Evolutionary conservation across 148 eudicot genomes (phyloP), one percentile per base, ranked within the genome.

Genomic region (Agrostemma githago): DNA sequence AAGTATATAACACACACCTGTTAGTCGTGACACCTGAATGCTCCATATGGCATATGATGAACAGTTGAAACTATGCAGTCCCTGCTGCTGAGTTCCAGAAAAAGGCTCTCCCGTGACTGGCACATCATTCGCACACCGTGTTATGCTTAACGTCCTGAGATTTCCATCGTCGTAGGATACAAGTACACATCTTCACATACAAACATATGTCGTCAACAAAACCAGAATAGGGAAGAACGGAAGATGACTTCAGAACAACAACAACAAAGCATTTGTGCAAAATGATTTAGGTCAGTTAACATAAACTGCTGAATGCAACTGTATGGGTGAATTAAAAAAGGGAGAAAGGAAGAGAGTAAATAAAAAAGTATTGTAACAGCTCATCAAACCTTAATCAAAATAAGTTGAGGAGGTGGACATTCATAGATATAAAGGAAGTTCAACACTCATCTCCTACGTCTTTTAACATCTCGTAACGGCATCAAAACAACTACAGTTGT

Each of bases 21-120:
- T 91, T 57, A 73, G 79, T 58, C 88, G 82, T 26, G 98, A 93
- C 71, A 84, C 89, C 58, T 93, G 94, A 77, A 88, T 79, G 74
- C 87, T 89, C 98, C 98, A 94, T 62, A 94, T 82, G 44, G 95
- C 78, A 82, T 78, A 86, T 21, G 89, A 66, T 53, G 95, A 91
- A 74, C 90, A 89, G 72, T 39, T 73, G 64, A 75, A 91, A 75
- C 88, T 85, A 64, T 87, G 83, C 20, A 88, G 66, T 26, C 95
- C 98, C 73, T 85, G 89, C 20, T 86, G 89, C 74, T 71, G 76
- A 14, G 90, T 85, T 64, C 88, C 92, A 63, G 65, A 61, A 71
- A 83, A 88, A 72, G 87, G 83, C 71, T 80, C 88, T 83, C 92
- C 98, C 57, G 93, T 84, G 48, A 86, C 90, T 38, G 97, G 93